Evolutionary conservation across 495 filamentous ascomycete genomes (phyloP).

Genomic region (Podospora fimiseda): DNA sequence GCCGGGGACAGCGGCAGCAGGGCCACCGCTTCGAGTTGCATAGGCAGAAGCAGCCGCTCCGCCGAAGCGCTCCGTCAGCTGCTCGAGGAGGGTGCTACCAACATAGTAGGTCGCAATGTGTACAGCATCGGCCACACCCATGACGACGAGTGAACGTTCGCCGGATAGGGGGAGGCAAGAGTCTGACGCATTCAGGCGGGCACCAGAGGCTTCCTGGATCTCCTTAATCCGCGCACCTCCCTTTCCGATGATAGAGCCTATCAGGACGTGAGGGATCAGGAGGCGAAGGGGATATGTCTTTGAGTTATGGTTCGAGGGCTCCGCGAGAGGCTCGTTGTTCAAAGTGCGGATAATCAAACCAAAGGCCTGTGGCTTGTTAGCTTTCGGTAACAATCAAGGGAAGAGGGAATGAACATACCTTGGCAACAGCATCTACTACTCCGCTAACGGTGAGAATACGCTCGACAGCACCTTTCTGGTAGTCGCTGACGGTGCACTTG

Average conservation of each 20-base stretch:
- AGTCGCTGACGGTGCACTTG: constrained; percentile 98
- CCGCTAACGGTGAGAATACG: constrained; percentile 96
- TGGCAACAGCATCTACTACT: constrained; percentile 89
- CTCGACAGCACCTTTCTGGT: constrained; percentile 91
- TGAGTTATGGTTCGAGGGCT: constrained; percentile 81
- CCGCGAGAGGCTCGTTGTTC: constrained; percentile 87
- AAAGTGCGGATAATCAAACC: constrained; percentile 95
- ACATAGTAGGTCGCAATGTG: constrained; percentile 99
- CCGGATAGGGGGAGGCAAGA: constrained; percentile 87
- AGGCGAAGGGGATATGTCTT: constrained; percentile 97
- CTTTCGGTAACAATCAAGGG: not conserved
- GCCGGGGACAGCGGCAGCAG: constrained; percentile 85
- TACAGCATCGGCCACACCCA: constrained; percentile 86
- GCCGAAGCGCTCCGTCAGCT: constrained; percentile 91
- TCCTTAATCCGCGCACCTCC: constrained; percentile 91
- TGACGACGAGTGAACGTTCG: constrained; percentile 91
- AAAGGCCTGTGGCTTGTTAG: constrained; percentile 64
- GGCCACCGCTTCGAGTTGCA: constrained; percentile 88
- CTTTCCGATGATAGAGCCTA: constrained; percentile 98
- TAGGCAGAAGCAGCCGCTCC: constrained; percentile 95
- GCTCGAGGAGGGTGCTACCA: constrained; percentile 89
- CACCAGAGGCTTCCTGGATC: constrained; percentile 96
- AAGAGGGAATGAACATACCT: constrained; percentile 53
- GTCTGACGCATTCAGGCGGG: constrained; percentile 93
- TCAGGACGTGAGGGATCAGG: constrained; percentile 91